These are phyloP conservation scores for Calonectria fujianensis DNA, from an alignment of 2,329 filamentous ascomycete genomes.

Conservation along the genomic window DNA sequence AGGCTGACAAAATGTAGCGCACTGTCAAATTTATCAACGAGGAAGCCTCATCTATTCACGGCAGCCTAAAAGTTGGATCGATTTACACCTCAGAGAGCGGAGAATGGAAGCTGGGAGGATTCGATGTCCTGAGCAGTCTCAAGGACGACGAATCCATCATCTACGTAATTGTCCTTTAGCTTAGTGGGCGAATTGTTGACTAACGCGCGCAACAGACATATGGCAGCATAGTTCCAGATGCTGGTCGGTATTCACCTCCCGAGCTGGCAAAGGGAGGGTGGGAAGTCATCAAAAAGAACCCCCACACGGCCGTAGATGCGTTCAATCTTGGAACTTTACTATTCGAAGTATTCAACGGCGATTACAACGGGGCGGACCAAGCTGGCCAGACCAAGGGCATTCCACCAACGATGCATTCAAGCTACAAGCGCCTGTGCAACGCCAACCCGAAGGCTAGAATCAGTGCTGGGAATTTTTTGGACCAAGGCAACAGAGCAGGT, in stretches of 20 bases:
- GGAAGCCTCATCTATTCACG: conserved; percentile 93
- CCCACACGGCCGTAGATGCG: conserved; percentile 87
- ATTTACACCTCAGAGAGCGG: conserved; percentile 96
- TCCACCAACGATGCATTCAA: conserved; percentile 90
- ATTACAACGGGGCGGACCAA: conserved; percentile 85
- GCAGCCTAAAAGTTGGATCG: conserved; percentile 87
- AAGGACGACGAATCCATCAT: conserved; percentile 97
- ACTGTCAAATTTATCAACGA: conserved; percentile 97
- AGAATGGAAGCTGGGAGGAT: conserved; percentile 97
- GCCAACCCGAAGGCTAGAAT: conserved; percentile 92
- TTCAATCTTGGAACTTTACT: conserved; percentile 90
- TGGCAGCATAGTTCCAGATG: conserved; percentile 90
- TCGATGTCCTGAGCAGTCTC: conserved; percentile 94
- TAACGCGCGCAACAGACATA: conserved; percentile 77
- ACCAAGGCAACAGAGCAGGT: conserved; percentile 87
- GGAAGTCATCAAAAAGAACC: conserved; percentile 90
- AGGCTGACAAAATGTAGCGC: conserved; percentile 72
- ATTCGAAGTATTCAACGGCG: conserved; percentile 93
- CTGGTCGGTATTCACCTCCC: conserved; percentile 88
- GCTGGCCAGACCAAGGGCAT: conserved; percentile 90
- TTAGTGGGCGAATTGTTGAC: background rate
- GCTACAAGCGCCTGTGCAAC: conserved; percentile 92
- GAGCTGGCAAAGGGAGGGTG: conserved; percentile 92
- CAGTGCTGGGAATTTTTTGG: conserved; percentile 89
- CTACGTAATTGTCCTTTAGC: conserved; percentile 72